Evolutionary conservation across 805 yeast species (phyloP).

Genomic region (Wickerhamiella siamensis): DNA sequence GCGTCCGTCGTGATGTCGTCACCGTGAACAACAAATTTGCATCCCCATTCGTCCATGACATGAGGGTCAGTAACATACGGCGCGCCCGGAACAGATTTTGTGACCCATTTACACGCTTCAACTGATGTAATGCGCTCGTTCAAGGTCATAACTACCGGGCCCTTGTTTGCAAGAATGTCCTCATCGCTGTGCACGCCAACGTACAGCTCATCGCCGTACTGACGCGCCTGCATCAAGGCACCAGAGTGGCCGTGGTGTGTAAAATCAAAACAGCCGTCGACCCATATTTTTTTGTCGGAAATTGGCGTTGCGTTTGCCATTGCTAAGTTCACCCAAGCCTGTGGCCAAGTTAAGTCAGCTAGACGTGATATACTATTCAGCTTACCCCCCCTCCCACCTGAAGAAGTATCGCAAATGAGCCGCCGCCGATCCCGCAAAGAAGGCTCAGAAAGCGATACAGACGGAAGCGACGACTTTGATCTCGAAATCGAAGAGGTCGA

Average conservation of each 20-base stretch:
- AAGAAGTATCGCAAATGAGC: conserved; percentile 1
- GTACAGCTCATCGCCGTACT: conserved; percentile 55
- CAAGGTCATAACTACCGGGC: conserved; percentile 83
- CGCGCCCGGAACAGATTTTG: conserved; percentile 54
- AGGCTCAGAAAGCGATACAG: conserved; percentile 1
- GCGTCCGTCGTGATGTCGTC: conserved; percentile 97
- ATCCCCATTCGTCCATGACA: conserved; percentile 58
- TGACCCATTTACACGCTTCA: conserved; percentile 81
- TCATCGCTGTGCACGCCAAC: conserved; percentile 92
- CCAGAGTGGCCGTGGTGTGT: conserved; percentile 97
- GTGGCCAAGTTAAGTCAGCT: too few species aligned
- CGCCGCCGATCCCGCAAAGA: neutral
- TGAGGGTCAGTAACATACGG: conserved; percentile 87
- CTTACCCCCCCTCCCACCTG: too few species aligned
- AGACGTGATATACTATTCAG: too few species aligned
- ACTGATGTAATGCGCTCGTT: conserved; percentile 75
- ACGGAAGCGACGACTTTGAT: conserved; percentile 2
- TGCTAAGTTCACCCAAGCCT: too few species aligned
- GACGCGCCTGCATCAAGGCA: conserved; percentile 86
- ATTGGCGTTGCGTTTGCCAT: neutral
- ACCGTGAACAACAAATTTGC: conserved; percentile 93
- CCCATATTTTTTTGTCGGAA: conserved; percentile 49
- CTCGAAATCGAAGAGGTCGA: conserved; percentile 3
- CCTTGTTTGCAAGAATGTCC: conserved; percentile 70
- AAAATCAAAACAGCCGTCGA: conserved; percentile 96